These are phyloP conservation scores for Tuber indicum DNA, from an alignment of 495 filamentous ascomycete species.

Conservation along the genomic window DNA sequence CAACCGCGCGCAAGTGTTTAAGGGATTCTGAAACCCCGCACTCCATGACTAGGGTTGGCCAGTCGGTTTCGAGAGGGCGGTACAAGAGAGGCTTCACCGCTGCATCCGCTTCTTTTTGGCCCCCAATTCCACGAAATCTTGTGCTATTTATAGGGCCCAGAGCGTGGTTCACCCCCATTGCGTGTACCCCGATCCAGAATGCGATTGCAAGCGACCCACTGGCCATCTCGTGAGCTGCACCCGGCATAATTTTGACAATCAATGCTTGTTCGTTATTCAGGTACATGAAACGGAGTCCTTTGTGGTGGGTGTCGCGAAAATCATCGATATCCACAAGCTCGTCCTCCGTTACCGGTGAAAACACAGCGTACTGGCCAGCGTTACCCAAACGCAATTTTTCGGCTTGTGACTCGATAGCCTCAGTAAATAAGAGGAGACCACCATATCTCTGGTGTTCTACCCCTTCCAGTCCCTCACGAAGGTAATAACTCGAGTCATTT, in stretches of 20 bases:
- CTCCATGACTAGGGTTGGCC: too few species aligned
- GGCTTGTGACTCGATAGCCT: background rate
- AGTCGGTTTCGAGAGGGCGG: too few species aligned
- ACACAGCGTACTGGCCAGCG: background rate
- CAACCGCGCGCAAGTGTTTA: too few species aligned
- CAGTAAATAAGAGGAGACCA: background rate
- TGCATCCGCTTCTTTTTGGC: constrained; percentile 9
- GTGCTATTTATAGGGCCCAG: background rate
- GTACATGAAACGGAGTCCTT: background rate
- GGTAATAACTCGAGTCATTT: background rate
- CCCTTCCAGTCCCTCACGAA: background rate
- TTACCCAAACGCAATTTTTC: background rate
- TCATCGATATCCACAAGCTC: too few species aligned
- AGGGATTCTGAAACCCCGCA: too few species aligned
- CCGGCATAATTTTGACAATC: constrained; percentile 14
- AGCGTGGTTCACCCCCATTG: background rate
- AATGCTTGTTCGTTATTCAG: background rate
- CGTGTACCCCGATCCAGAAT: background rate
- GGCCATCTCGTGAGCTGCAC: background rate
- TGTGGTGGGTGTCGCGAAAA: background rate
- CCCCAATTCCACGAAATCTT: background rate
- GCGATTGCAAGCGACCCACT: background rate
- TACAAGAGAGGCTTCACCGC: background rate
- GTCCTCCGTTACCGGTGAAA: background rate
- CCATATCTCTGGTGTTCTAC: background rate